A percentile compares a stretch with the other conserved stretches of the same genome.
Conservation (phyloP, 2,329 filamentous ascomycete species). For the Fusarium sp. region DNA sequence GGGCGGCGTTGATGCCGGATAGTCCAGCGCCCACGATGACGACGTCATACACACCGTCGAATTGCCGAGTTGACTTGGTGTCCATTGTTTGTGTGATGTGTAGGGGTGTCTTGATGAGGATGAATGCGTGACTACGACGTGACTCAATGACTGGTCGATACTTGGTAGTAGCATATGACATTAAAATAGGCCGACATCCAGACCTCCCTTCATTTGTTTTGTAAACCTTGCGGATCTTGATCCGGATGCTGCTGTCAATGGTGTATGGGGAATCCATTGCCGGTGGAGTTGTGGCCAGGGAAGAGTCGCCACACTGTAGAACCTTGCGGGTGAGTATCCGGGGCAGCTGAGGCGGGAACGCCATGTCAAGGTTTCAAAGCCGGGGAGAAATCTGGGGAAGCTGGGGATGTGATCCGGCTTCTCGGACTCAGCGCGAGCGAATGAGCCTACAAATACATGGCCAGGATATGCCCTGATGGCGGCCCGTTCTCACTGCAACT, state of each 20-base stretch:
- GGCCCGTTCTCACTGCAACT: background rate
- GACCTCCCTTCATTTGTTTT: background rate
- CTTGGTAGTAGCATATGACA: background rate
- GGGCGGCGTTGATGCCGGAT: constrained; percentile 80
- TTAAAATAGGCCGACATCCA: background rate
- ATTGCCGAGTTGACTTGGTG: background rate
- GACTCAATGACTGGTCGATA: background rate
- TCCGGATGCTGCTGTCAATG: background rate
- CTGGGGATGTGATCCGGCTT: background rate
- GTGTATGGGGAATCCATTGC: background rate
- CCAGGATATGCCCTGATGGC: background rate
- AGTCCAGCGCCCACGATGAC: constrained; percentile 82
- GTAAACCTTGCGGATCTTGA: background rate
- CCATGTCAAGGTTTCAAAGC: background rate
- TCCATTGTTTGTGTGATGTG: background rate
- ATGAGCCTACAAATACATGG: background rate
- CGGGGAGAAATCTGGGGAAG: background rate
- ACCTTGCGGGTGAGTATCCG: background rate
- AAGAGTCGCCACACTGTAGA: background rate
- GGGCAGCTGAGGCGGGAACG: background rate
- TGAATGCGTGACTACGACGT: background rate
- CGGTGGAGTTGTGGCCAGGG: background rate
- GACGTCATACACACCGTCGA: constrained; percentile 53
- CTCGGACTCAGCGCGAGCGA: background rate
- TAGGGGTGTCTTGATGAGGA: background rate